Evolutionary conservation across 257 asterid genomes (phyloP).

Genomic region (Nicotiana paniculata): DNA sequence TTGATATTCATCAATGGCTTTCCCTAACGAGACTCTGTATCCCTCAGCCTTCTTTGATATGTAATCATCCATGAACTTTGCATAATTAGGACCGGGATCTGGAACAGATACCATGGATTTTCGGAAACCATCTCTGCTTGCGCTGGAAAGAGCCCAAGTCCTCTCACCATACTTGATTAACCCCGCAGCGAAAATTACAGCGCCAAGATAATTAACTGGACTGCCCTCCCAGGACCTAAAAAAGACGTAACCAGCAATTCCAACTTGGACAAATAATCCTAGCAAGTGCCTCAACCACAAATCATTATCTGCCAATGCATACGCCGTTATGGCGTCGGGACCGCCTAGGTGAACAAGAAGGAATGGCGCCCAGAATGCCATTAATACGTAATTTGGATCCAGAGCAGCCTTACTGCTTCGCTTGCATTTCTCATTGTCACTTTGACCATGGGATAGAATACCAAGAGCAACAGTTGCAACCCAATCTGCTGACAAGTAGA

Average conservation of each 20-base stretch:
- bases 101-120: slow-evolving; percentile 13
- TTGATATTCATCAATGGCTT: background rate
- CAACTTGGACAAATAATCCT: slow-evolving; percentile 17
- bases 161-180: slow-evolving; percentile 24
- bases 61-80: slow-evolving; percentile 14
- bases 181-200: slow-evolving; percentile 12
- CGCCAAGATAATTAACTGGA: slow-evolving; percentile 5
- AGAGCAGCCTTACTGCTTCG: background rate
- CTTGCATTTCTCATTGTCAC: background rate
- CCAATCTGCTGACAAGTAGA: slow-evolving; percentile 24
- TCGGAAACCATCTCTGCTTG: slow-evolving; percentile 12
- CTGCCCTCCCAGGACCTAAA: slow-evolving; percentile 7
- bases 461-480: slow-evolving; percentile 30
- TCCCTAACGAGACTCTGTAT: slow-evolving; percentile 2
- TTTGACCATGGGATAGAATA: slow-evolving; percentile 16
- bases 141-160: slow-evolving; percentile 13
- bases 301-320: slow-evolving; percentile 37
- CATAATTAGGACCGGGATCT: slow-evolving; percentile 18
- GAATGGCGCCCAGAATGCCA: slow-evolving; percentile 37
- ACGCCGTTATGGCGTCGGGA: slow-evolving; percentile 38
- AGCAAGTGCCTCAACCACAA: slow-evolving; percentile 33
- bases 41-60: slow-evolving; percentile 15
- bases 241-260: slow-evolving; percentile 21
- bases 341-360: slow-evolving; percentile 41
- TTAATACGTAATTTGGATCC: background rate